Evolutionary conservation across 768 basidiomycete species (phyloP).

Genomic region (Termitomyces sp.): DNA sequence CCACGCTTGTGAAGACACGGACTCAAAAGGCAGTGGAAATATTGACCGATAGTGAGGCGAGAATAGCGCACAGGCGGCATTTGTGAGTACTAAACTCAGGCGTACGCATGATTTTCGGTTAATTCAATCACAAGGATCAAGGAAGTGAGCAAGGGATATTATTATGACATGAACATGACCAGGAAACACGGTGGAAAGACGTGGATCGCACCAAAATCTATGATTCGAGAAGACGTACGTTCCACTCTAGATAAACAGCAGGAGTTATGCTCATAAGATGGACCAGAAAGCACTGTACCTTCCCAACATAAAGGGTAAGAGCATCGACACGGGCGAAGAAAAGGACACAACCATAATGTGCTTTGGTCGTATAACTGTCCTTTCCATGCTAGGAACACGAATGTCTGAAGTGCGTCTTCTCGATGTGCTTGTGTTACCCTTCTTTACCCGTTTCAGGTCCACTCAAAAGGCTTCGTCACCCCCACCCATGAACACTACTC

Average conservation of each 20-base stretch:
- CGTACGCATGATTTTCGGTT: neutral
- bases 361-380: conserved; percentile 70
- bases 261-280: conserved; percentile 1
- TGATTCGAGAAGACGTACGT: conserved; percentile 89
- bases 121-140: conserved; percentile 35
- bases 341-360: conserved; percentile 80
- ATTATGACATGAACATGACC: conserved; percentile 78
- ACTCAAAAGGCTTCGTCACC: conserved; percentile 68
- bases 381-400: conserved; percentile 81
- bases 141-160: conserved; percentile 77
- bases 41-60: conserved; percentile 62
- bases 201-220: conserved; percentile 87
- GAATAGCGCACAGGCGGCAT: conserved; percentile 69
- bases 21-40: conserved; percentile 65
- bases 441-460: conserved; percentile 51
- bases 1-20: conserved; percentile 55
- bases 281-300: conserved; percentile 87
- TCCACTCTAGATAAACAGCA: neutral
- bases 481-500: conserved; percentile 53
- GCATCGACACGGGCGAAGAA: conserved; percentile 51
- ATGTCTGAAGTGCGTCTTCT: conserved; percentile 71
- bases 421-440: neutral
- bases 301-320: conserved; percentile 79
- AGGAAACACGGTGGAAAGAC: conserved; percentile 87
- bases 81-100: conserved; percentile 35